These are phyloP conservation scores for Starmerella roubikii DNA, from an alignment of 805 yeast genomes.

Conservation along the genomic window DNA sequence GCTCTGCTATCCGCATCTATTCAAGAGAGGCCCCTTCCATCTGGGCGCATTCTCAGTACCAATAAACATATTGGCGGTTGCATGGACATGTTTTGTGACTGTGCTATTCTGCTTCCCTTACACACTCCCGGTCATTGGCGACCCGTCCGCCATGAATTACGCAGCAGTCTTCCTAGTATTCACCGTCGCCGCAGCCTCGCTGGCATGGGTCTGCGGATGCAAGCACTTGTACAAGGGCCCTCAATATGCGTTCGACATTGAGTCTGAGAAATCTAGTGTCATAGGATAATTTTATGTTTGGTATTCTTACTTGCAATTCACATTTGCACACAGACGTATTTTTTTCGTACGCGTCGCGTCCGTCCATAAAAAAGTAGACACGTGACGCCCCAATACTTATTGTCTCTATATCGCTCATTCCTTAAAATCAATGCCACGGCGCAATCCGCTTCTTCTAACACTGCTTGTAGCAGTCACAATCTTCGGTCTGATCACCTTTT, in stretches of 20 bases:
- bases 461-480: background rate
- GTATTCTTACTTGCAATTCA: too few species aligned
- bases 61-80: conserved; percentile 13
- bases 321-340: too few species aligned
- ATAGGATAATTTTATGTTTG: too few species aligned
- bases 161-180: conserved; percentile 20
- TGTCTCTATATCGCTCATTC: too few species aligned
- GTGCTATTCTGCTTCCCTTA: conserved; percentile 21
- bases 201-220: conserved; percentile 17
- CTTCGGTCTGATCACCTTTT: conserved; percentile 3
- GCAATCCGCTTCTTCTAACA: background rate
- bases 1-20: conserved; percentile 41
- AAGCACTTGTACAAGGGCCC: conserved; percentile 14
- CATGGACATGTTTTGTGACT: conserved; percentile 20
- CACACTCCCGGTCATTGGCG: conserved; percentile 18
- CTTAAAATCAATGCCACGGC: background rate
- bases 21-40: conserved; percentile 54
- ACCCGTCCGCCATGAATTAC: conserved; percentile 23
- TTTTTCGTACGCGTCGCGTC: too few species aligned
- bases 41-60: conserved; percentile 34
- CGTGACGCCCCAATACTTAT: too few species aligned
- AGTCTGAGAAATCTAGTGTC: too few species aligned
- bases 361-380: too few species aligned
- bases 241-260: too few species aligned
- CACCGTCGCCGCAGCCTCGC: conserved; percentile 10